Base-by-base conservation (phyloP, 306 rosid species). In the Corylus avellana region DNA sequence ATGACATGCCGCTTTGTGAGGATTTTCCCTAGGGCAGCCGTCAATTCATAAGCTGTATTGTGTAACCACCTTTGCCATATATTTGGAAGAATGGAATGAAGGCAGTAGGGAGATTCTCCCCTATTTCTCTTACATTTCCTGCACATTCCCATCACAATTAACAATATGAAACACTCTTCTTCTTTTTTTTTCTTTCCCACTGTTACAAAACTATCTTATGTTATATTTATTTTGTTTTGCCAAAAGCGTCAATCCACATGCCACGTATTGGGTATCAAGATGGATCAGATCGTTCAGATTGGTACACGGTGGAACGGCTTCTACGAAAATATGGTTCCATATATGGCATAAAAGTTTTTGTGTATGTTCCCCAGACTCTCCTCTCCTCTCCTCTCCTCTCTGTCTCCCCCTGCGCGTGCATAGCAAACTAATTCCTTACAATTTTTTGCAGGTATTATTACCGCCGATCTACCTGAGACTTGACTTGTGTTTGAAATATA, bases 211-310 rank as follows among this genome's bases (percentile, higher is more conserved):
- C 56, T 32, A 0, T 58, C 75, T 87, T 74, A 77, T 22, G 16
- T 46, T 3, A 7, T 56, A n/a, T 55, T 80, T 10, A 37, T 57
- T 27, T 78, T 17, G 73, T 66, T 49, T 70, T 78, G 73, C 53
- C 56, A 10, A 68, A 78, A 94, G 98, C 98, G 62, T 92, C 95
- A 61, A 90, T 94, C 67, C 98, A 91, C 89, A 92, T 94, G 97
- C 97, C 98, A 10, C 94, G 97, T 14, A 90, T 94, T 77, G 97
- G 97, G 80, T 92, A 90, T 85, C 94, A 92, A 90, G 98, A 88
- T 77, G 98, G 92, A 80, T 92, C 97, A 53, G 91, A 91, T 87
- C 97, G 97, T 59, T 88, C 97, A 8, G 92, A 95, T 82, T 92
- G 97, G 98, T 95, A 95, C 88, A 84, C 97, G 8, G 85, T 90